Conservation (phyloP, 169 alveolate species). For the Perkinsus olseni region DNA sequence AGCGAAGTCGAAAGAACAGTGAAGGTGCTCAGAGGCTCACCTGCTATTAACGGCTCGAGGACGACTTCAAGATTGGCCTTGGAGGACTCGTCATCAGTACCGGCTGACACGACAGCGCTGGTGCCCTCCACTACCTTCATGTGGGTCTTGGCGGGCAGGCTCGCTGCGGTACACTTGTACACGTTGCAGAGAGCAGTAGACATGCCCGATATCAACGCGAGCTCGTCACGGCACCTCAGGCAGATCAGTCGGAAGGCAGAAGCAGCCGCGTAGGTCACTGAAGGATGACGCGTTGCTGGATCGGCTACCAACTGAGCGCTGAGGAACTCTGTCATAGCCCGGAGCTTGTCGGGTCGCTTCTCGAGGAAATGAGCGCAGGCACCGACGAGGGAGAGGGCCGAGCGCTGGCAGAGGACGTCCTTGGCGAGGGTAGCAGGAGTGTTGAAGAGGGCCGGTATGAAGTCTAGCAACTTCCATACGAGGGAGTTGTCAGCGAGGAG, state of each 20-base stretch:
- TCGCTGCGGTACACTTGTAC: not conserved
- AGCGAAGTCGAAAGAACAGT: not conserved
- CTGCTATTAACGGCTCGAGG: not conserved
- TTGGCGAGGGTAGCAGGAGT: not conserved
- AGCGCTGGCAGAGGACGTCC: not conserved
- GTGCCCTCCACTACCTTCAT: not conserved
- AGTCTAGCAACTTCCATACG: not conserved
- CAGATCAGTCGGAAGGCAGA: not conserved
- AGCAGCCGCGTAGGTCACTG: not conserved
- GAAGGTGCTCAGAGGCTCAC: not conserved
- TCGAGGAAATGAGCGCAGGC: not conserved
- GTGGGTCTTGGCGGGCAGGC: not conserved
- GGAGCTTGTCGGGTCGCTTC: not conserved
- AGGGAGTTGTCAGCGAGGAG: not conserved
- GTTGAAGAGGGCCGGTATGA: not conserved
- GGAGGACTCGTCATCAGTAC: not conserved
- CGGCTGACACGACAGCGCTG: not conserved
- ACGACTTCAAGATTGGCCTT: not conserved
- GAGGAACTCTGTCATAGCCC: not conserved
- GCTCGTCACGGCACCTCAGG: not conserved
- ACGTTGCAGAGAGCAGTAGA: not conserved
- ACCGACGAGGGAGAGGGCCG: not conserved
- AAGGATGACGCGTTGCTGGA: not conserved
- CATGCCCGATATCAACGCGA: not conserved
- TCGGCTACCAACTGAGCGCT: not conserved